Evolutionary conservation across 257 asterid species (phyloP), one percentile per base, ranked within the genome.

Genomic region (Penstemon barbatus): DNA sequence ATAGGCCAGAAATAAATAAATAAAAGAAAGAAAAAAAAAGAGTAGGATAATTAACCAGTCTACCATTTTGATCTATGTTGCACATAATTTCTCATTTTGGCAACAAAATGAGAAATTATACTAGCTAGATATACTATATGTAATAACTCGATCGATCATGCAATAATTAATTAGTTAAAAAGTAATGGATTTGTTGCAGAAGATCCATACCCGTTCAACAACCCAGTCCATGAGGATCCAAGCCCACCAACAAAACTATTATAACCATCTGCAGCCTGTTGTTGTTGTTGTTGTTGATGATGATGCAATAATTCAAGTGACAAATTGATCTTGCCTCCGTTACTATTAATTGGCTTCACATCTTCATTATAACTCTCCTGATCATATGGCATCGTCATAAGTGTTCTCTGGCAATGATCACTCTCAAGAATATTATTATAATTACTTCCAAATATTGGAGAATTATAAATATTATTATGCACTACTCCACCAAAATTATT

Each of bases 201-300:
- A 54, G 39, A 54, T 54, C 59, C 59, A 18, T 54, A 54, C 4
- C 38, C 59, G 33, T 54, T 54, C 59, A 54, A 15, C 39, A 54
- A 54, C 33, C 59, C 59, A 3, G 39, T 54, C 59, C 59, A 25
- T 25, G 33, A 54, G 59, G 59, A 54, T 54, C 59, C 59, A 6
- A 54, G 18, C 58, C 58, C 38, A 53, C 58, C 58, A 18, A 53
- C 37, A 53, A 13, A 53, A 15, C 58, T 37, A 53, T 13, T 53
- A 36, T 38, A 36, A 3, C 12, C 39, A 54, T 13, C n/a, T n/a
- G n/a, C 59, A 18, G 59, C 59, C 18, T 18, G 59, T 36, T 13
- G 57, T 38, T 2, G 59, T 7, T 54, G 59, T 38, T 54, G 59
- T 15, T 54, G 33, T 1, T 25, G 33, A 1, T 25, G 59, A 54